Evolutionary conservation across 345 rosid genomes (phyloP), one percentile per base, ranked within the genome.

Genomic region (Hibiscus tridactylites): DNA sequence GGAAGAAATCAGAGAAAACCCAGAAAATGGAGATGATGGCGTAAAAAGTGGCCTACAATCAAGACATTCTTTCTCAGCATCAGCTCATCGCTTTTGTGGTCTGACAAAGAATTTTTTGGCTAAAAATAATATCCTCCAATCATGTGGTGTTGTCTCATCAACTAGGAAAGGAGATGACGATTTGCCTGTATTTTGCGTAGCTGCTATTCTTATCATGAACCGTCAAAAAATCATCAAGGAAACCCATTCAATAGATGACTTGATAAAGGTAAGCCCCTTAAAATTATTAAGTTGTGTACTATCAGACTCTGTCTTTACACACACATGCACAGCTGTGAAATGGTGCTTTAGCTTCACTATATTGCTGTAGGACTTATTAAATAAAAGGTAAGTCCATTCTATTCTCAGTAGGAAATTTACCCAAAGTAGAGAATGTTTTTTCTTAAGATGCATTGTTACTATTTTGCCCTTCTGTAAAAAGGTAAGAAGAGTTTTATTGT

Each of bases 121-220:
- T 13, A 89, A 80, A 82, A 87, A 74, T 73, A 85, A 81, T 60
- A 82, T 58, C 75, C 77, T 82, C 74, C 92, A 85, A 80, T 83
- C 74, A 42, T 82, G 83, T 78, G 74, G 71, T 69, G 62, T 80
- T 61, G 79, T 84, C 66, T 86, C 89, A 29, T 86, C 91, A 42
- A 74, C 88, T 46, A 82, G 78, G 61, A 93, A 80, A 70, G 92
- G 88, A 65, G 85, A 87, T 71, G 91, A 83, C 52, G 87, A 82
- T 39, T 81, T 93, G 71, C 90, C 98, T 68, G 97, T 93, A 68
- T 93, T 88, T 82, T 91, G 98, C 74, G 98, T 91, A 33, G 97
- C 97, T 29, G 91, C 97, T 10, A 89, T 93, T 80, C 88, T 93
- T 67, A 85, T 89, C 68, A 83, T 89, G 83, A 91, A 93, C 81